Evolutionary conservation across 2,329 filamentous ascomycete species (phyloP).

Genomic region (Esteya vermicola): DNA sequence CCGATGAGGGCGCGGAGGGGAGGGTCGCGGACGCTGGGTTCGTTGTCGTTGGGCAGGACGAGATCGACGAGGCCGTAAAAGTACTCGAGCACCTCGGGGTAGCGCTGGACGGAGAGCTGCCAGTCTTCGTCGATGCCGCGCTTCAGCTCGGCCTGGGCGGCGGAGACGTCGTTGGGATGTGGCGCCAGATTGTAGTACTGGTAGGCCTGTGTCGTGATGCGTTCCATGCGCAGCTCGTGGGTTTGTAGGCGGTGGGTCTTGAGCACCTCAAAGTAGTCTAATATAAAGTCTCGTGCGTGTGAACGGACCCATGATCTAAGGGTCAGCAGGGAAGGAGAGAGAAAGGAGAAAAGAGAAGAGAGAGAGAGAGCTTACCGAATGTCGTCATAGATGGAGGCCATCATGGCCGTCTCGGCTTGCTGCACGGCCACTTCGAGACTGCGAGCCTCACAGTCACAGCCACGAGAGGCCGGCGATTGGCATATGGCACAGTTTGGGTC

Average conservation of each 20-base stretch:
- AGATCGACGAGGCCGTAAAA: slow-evolving; percentile 60
- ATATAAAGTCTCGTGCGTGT: slow-evolving; percentile 54
- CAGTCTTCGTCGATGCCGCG: slow-evolving; percentile 68
- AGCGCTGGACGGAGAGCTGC: slow-evolving; percentile 59
- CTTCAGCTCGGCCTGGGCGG: slow-evolving; percentile 53
- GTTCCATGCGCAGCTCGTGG: slow-evolving; percentile 40
- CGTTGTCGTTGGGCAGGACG: slow-evolving; percentile 47
- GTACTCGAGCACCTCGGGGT: slow-evolving; percentile 71
- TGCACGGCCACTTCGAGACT: slow-evolving; percentile 47
- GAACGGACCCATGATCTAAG: slow-evolving; percentile 47
- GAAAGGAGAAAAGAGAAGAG: background rate
- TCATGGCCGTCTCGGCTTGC: slow-evolving; percentile 49
- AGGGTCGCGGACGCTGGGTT: slow-evolving; percentile 43
- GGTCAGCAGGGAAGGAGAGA: background rate
- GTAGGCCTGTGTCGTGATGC: slow-evolving; percentile 38
- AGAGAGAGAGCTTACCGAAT: slow-evolving; percentile 36
- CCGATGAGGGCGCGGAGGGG: slow-evolving; percentile 39
- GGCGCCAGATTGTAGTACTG: slow-evolving; percentile 43
- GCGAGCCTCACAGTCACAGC: slow-evolving; percentile 53
- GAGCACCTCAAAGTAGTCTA: slow-evolving; percentile 48
- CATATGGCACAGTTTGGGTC: slow-evolving; percentile 59
- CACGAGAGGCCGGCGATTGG: slow-evolving; percentile 39
- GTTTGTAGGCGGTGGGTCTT: slow-evolving; percentile 45
- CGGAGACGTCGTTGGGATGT: slow-evolving; percentile 46
- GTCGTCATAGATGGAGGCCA: slow-evolving; percentile 46